Percentiles rank a stretch among this genome's conserved stretches.
These are phyloP conservation scores for Nymphaea thermarum DNA, from an alignment of 164 flowering plant genomes.

Conservation along the genomic window DNA sequence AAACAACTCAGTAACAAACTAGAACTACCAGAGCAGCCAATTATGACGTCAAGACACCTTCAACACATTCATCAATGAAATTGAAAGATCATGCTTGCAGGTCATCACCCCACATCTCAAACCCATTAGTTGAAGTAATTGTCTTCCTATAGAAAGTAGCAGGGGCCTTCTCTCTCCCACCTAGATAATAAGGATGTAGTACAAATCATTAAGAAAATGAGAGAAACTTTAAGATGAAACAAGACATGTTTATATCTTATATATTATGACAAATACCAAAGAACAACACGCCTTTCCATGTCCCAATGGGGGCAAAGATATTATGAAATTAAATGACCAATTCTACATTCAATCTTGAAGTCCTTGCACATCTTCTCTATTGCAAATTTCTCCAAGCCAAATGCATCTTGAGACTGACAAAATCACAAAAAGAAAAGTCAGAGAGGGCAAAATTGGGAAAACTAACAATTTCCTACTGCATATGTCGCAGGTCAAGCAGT, in stretches of 20 bases:
- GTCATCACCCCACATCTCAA: conserved; percentile 99
- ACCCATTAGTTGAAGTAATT: conserved; percentile 66
- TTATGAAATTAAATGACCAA: conserved; percentile 85
- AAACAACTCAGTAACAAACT: not conserved
- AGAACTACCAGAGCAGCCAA: not conserved
- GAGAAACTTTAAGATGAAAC: not conserved
- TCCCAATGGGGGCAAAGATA: conserved; percentile 95
- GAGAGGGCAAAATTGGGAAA: no score
- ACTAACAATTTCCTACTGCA: not conserved
- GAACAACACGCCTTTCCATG: conserved; percentile 77
- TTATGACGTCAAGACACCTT: conserved; percentile 81
- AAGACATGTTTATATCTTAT: no score
- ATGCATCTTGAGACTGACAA: conserved; percentile 96
- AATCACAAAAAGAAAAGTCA: no score
- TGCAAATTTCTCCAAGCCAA: conserved; percentile 94
- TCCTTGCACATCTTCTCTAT: conserved; percentile 96
- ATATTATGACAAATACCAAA: no score
- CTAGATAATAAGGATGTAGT: conserved; percentile 9
- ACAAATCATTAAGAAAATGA: not conserved
- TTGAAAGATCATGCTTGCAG: conserved; percentile 93
- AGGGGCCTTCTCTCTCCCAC: conserved; percentile 99
- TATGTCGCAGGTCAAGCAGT: conserved; percentile 99
- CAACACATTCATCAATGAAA: conserved; percentile 96
- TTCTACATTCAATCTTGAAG: conserved; percentile 89
- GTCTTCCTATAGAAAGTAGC: conserved; percentile 97